Percentiles rank a stretch among this genome's conserved stretches.
phyloP scores from a whole-genome alignment of 805 yeast genomes.

The Clavispora fructus region DNA sequence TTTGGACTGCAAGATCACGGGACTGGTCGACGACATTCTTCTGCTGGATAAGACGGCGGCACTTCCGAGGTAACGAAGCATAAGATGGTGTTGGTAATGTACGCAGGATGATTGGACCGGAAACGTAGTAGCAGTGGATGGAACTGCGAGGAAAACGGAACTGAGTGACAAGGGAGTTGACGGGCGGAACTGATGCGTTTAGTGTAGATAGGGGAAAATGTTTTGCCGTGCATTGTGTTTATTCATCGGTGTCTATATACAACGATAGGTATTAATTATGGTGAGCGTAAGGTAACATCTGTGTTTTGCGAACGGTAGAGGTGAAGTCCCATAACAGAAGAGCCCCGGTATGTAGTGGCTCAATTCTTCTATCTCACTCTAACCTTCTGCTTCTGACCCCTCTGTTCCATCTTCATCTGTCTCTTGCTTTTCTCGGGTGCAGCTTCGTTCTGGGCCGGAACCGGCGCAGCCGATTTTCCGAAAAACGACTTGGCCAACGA shows the following conservation, averaged over 20 bases:
- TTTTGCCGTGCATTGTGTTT: no score
- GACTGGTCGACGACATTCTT: constrained; percentile 6
- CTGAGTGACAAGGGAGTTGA: no score
- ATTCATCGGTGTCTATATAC: no score
- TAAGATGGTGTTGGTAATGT: neutral
- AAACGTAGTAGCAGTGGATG: no score
- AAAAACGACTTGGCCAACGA: constrained; percentile 25
- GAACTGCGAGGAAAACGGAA: no score
- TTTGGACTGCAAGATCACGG: constrained; percentile 11
- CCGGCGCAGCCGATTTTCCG: constrained; percentile 5
- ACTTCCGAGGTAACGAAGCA: neutral
- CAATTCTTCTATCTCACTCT: constrained; percentile 1
- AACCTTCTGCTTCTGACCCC: constrained; percentile 9
- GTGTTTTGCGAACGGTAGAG: no score
- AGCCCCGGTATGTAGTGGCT: no score
- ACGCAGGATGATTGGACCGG: constrained; percentile 4
- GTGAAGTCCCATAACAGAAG: no score
- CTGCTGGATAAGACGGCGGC: neutral
- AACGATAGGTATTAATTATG: no score
- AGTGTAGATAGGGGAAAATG: no score
- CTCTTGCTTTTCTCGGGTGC: constrained; percentile 11
- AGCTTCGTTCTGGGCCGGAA: neutral
- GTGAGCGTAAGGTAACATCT: no score
- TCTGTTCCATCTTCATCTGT: constrained; percentile 13
- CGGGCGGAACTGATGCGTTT: no score